Base-by-base conservation (phyloP, 2,329 filamentous ascomycete species). In the Penicillium sp. region DNA sequence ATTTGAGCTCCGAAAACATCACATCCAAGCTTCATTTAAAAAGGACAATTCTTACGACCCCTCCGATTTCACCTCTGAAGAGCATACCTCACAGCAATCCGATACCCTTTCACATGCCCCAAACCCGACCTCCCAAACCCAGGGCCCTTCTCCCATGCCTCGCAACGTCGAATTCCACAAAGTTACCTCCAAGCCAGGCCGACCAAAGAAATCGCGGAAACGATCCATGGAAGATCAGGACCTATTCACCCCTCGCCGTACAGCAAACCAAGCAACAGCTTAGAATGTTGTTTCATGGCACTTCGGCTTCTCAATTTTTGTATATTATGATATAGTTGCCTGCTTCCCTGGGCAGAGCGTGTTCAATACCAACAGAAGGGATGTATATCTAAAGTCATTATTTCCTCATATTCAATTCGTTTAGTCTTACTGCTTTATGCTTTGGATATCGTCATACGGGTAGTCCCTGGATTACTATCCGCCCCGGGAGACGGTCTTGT, bases 1-100 rank as follows among this genome's bases (percentile, higher is more conserved):
- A 3, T 67, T 64, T 27, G 59, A 68, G 45, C 57, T 72, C 5
- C 62, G 62, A 46, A 63, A 62, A 50, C 58, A 61, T 48, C 50
- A 60, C 46, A 58, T 59, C 27, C 51, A 58, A 44, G 44, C 49
- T 23, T 43, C 55, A 14, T 55, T 54, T 47, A 53, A 56, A 15
- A 14, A 23, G 9, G 31, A 40, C 22, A 35, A 40, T 12, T 25
- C 46, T 12, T 26, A 37, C 14, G 7, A 22, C 18, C 15, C 31
- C 22, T 31, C 46, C 15, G 22, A 40, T 26, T 23, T 26, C 12
- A 23, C 22, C 3, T 35, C 18, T 18, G 22, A 37, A 22, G 22
- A 49, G 15, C 20, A 25, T 35, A 26, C 27, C 7, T 25, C 20
- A 25, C 15, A 37, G 15, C 31, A 20, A 8, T 12, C 12, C 14